Percentiles rank a stretch among this genome's conserved stretches.
phyloP scores from a whole-genome alignment of 2,329 filamentous ascomycete genomes.

The Macrophomina tecta region DNA sequence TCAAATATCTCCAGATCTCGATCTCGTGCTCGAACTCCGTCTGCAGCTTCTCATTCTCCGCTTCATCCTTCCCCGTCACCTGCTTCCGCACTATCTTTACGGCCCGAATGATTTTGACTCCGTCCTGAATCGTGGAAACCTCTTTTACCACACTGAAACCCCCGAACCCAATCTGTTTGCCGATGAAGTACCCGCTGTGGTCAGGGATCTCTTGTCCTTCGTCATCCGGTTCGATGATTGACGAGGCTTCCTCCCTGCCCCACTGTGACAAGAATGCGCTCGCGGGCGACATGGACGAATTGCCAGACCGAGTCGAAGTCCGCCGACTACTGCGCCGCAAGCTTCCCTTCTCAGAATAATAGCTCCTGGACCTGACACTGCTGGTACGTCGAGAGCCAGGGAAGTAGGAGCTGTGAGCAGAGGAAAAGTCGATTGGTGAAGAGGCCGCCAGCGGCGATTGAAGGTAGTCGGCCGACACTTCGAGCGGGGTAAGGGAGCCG shows the following conservation, averaged over 20 bases:
- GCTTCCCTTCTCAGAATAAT: constrained; percentile 32
- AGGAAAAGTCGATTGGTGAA: constrained; percentile 46
- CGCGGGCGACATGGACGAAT: constrained; percentile 63
- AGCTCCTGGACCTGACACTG: constrained; percentile 39
- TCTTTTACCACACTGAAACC: constrained; percentile 73
- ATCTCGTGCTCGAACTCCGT: constrained; percentile 73
- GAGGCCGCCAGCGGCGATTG: constrained; percentile 39
- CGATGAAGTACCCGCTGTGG: constrained; percentile 67
- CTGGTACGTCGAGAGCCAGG: constrained; percentile 38
- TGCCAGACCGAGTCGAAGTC: constrained; percentile 55
- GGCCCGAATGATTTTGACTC: constrained; percentile 61
- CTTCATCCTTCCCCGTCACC: constrained; percentile 60
- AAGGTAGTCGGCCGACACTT: constrained; percentile 40
- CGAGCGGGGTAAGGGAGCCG: constrained; percentile 46
- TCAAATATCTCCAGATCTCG: constrained; percentile 69
- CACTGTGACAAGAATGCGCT: constrained; percentile 64
- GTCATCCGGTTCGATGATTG: constrained; percentile 59
- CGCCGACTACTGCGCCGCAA: constrained; percentile 45
- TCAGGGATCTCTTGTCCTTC: constrained; percentile 71
- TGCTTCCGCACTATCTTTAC: constrained; percentile 72
- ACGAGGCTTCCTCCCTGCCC: constrained; percentile 40
- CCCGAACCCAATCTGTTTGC: constrained; percentile 68
- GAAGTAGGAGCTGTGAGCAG: constrained; percentile 32
- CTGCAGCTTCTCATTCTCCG: constrained; percentile 69
- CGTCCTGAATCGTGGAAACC: constrained; percentile 65